Base-by-base conservation (phyloP, 345 rosid genomes). In the Eucalyptus microcorys region DNA sequence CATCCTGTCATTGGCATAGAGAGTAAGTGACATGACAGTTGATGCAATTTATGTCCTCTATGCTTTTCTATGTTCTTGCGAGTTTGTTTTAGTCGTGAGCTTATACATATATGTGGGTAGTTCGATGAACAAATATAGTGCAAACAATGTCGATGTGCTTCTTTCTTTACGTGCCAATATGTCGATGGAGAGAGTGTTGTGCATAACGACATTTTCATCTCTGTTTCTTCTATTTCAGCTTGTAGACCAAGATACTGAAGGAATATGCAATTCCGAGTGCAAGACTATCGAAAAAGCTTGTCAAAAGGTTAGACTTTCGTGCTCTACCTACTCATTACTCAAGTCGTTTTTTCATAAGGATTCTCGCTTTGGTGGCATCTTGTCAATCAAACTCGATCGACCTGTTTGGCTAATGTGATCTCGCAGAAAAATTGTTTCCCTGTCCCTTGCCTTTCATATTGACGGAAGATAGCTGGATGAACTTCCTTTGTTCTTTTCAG, bases 221-320 rank as follows among this genome's bases (percentile, higher is more conserved):
- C 68, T 87, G 40, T 88, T 52, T 86, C 37, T 19, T 88, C 89
- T 86, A 86, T 87, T 89, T 79, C 92, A 98, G 99, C 92, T 98
- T 87, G 96, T 96, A 47, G 99, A 96, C 85, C 99, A 97, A 94
- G 93, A 93, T 42, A 90, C 90, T 45, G 99, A 98, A 92, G 99
- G 99, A 32, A 94, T 93, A 89, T 98, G 99, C 91, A 97, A 98
- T 91, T 91, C 98, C 1, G 95, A 98, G 92, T 98, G 99, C 95
- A 98, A 98, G 94, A 98, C 99, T 22, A 95, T 98, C 5, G 99
- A 97, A 91, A 49, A 86, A 88, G 94, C 99, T 89, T 98, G 99
- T 90, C 97, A 96, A 52, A 95, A 94, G 94, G 99, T 96, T 90
- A 90, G 93, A 27, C 87, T 26, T 68, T 85, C 37, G 49, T 85